Evolutionary conservation across 495 filamentous ascomycete genomes (phyloP).

Genomic region (Articulospora tetracladia): DNA sequence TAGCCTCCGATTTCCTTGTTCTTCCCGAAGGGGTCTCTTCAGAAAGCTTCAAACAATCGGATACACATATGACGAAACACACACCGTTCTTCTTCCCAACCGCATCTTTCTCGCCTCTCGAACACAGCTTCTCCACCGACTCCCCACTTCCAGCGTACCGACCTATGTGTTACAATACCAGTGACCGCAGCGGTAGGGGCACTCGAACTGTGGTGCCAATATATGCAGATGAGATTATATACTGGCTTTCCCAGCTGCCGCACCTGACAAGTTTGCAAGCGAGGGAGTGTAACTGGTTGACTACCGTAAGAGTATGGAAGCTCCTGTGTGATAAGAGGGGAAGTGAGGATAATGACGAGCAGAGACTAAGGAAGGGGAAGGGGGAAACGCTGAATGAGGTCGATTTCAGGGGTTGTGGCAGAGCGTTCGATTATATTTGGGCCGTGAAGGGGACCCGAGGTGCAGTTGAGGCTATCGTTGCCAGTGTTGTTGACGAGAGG

Average conservation of each 20-base stretch:
- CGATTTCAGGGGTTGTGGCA: constrained; percentile 16
- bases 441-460: constrained; percentile 12
- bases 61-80: neutral
- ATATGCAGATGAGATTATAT: constrained; percentile 14
- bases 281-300: constrained; percentile 8
- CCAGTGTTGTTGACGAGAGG: neutral
- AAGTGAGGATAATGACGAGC: no score
- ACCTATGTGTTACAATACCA: constrained; percentile 26
- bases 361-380: neutral
- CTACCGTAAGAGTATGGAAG: neutral
- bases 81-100: neutral
- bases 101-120: neutral
- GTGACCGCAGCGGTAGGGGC: constrained; percentile 23
- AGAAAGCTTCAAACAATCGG: neutral
- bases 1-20: constrained; percentile 29
- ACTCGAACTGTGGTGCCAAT: constrained; percentile 24
- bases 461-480: constrained; percentile 8
- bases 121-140: neutral
- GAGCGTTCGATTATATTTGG: constrained; percentile 9
- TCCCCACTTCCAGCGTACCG: constrained; percentile 2
- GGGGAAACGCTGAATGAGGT: neutral
- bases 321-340: neutral
- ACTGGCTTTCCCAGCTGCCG: neutral
- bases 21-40: neutral
- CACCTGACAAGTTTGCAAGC: constrained; percentile 3